Conservation (phyloP, 1,139 yeast species). For the Geotrichum phurueaensis region DNA sequence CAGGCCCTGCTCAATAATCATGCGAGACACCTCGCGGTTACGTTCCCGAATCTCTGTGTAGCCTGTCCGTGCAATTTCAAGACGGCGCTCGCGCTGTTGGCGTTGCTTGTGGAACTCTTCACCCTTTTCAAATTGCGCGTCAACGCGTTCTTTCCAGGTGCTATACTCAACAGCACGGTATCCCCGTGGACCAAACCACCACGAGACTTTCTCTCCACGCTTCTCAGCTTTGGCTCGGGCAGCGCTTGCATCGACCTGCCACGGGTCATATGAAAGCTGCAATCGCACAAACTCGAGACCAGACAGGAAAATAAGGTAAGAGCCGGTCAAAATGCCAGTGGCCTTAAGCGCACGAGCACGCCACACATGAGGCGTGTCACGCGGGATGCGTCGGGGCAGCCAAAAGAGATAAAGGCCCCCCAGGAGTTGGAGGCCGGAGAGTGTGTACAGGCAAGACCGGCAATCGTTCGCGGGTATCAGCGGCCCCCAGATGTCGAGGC, state of each 20-base stretch:
- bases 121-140: conserved; percentile 19
- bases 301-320: conserved; percentile 28
- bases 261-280: conserved; percentile 32
- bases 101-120: neutral
- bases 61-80: neutral
- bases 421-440: conserved; percentile 29
- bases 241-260: conserved; percentile 34
- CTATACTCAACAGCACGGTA: conserved; percentile 29
- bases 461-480: conserved; percentile 37
- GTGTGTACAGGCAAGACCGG: conserved; percentile 29
- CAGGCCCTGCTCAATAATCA: neutral
- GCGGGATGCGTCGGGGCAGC: conserved; percentile 25
- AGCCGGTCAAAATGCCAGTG: conserved; percentile 28
- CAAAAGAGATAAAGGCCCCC: conserved; percentile 31
- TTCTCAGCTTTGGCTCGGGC: conserved; percentile 27
- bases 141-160: conserved; percentile 32
- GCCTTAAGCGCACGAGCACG: conserved; percentile 24
- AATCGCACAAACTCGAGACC: conserved; percentile 31
- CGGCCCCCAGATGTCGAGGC: conserved; percentile 36
- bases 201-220: conserved; percentile 22
- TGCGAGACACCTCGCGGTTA: conserved; percentile 7
- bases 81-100: neutral
- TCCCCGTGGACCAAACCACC: conserved; percentile 35
- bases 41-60: conserved; percentile 5
- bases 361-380: conserved; percentile 21